Evolutionary conservation across 164 flowering plant genomes (phyloP).

Genomic region (Vitis vinifera): ASM3070453v1 NC_081821.1:9397501-9398000

Average conservation of each 20-base stretch:
- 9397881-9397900: no score
- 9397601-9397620: slow-evolving; percentile 11
- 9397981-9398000: no score
- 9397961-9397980: no score
- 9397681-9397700: slow-evolving; percentile 12
- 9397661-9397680: slow-evolving; percentile 3
- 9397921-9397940: no score
- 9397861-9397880: no score
- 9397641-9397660: no score
- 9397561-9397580: slow-evolving; percentile 31
- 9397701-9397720: slow-evolving; percentile 11
- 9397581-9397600: slow-evolving; percentile 3
- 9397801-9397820: no score
- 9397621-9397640: no score
- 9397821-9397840: no score
- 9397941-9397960: no score
- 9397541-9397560: not conserved
- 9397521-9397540: slow-evolving; percentile 8
- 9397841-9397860: no score
- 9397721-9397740: not conserved
- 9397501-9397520: slow-evolving; percentile 28
- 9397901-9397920: no score
- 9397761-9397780: slow-evolving; percentile 1
- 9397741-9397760: not conserved
- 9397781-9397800: not conserved